Evolutionary conservation across 495 filamentous ascomycete genomes (phyloP), one percentile per base, ranked within the genome.

Genomic region (Halenospora varia): DNA sequence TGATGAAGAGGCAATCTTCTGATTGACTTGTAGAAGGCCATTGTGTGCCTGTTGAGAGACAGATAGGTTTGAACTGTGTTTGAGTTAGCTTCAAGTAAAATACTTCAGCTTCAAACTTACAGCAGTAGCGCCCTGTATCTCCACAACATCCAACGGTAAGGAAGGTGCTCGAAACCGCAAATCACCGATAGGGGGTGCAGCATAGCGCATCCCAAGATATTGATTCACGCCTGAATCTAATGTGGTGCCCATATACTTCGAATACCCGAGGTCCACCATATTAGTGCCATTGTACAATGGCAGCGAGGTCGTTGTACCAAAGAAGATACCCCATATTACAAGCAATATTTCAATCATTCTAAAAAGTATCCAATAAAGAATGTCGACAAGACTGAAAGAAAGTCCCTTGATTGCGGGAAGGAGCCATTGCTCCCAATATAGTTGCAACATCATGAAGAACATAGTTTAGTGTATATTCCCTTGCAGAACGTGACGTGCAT

Each of bases 1-100:
- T 85, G 10, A 82, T 72, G 60, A 85, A 89, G 1, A 92, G 78
- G 66, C 88, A 91, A 60, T 92, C 88, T 65, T 92, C 88, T 17
- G 77, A 75, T 45, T 63, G 71, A 0, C 58, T 71, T 3, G n/a
- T 10, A 2, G 22, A 19, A 62, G 78, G 65, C 71, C 61, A 29
- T 74, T 18, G n/a, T 13, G 44, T 40, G n/a, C 39, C 19, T 13
- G 41, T 52, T 18, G 25, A 29, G 4, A 56, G 22, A 23, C 59
- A 54, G 20, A 61, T 48, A 17, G 59, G 59, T 56, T 41, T n/a
- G 23, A 61, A 61, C 59, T 61, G 45, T n/a, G 19, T 6, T 1
- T 0, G 23, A 18, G 22, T 25, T 41, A 48, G 22, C 3, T 9
- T 13, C 18, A 22, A 19, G 23, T 2, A 17, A n/a, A 53, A n/a